Percentiles rank a stretch among this genome's conserved stretches.
These are phyloP conservation scores for Stellera chamaejasme DNA, from an alignment of 345 rosid genomes.

Conservation along the genomic window DNA sequence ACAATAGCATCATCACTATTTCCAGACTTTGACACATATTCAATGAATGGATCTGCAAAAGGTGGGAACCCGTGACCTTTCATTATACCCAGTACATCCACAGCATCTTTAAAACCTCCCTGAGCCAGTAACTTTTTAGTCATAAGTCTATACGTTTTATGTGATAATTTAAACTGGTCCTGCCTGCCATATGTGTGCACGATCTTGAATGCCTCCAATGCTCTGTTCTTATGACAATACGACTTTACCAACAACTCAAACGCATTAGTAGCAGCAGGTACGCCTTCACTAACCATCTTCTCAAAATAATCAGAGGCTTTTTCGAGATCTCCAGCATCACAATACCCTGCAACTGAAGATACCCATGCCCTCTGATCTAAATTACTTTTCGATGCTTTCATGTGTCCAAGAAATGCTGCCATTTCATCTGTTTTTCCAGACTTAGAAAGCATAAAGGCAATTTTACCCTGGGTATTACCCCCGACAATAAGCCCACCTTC, in stretches of 20 bases:
- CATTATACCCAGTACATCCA: conserved; percentile 58
- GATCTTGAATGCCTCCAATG: conserved; percentile 56
- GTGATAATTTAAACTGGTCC: conserved; percentile 45
- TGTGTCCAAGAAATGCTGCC: conserved; percentile 32
- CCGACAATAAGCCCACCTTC: conserved; percentile 41
- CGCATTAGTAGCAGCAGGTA: conserved; percentile 34
- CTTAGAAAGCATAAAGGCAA: conserved; percentile 49
- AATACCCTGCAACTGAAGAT: conserved; percentile 62
- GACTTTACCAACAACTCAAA: conserved; percentile 55
- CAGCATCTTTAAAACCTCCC: conserved; percentile 64
- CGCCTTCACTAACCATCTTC: conserved; percentile 42
- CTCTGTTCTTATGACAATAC: conserved; percentile 58
- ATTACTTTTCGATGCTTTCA: conserved; percentile 43
- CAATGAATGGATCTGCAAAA: conserved; percentile 56
- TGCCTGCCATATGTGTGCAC: conserved; percentile 26
- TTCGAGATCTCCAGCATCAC: conserved; percentile 60
- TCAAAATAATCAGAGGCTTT: conserved; percentile 51
- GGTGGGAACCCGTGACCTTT: conserved; percentile 73
- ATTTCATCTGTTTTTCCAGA: conserved; percentile 47
- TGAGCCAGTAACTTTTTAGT: conserved; percentile 50
- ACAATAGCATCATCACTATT: conserved; percentile 50
- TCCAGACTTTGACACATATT: conserved; percentile 60
- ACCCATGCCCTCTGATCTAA: conserved; percentile 52
- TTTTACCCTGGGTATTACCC: conserved; percentile 39
- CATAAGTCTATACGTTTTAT: conserved; percentile 53